Conservation (phyloP, 495 filamentous ascomycete genomes). For the Aspergillus indologenus region DNA sequence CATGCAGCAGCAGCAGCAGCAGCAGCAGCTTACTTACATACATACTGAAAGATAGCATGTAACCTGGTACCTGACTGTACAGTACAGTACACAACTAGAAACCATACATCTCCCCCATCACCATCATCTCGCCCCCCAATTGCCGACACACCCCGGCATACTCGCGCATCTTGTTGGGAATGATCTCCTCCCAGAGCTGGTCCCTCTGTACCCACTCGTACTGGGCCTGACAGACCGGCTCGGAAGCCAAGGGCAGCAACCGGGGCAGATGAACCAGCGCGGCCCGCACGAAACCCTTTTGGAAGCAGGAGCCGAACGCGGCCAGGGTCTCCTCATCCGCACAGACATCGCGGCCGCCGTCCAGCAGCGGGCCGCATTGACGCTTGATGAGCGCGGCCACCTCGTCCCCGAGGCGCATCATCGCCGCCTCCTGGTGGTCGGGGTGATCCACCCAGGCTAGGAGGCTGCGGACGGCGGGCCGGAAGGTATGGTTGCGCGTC, state of each 20-base stretch:
- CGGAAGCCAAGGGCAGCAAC: constrained; percentile 40
- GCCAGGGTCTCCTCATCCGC: constrained; percentile 34
- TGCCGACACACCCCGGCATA: constrained; percentile 40
- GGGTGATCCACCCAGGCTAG: constrained; percentile 33
- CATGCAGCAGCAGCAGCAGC: no score
- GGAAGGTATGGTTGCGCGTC: constrained; percentile 44
- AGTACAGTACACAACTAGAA: constrained; percentile 1
- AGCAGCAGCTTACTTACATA: no score
- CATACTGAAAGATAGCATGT: no score
- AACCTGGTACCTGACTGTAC: no score
- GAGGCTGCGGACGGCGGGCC: constrained; percentile 40
- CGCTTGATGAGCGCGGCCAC: constrained; percentile 40
- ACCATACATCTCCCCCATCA: constrained; percentile 14
- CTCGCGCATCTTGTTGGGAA: constrained; percentile 44
- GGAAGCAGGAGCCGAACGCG: constrained; percentile 45
- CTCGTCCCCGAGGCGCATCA: constrained; percentile 41
- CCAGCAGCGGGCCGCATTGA: constrained; percentile 34
- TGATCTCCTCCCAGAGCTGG: constrained; percentile 39
- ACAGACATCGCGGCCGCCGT: constrained; percentile 37
- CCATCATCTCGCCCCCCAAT: constrained; percentile 19
- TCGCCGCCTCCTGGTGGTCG: constrained; percentile 30
- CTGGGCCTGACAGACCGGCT: constrained; percentile 37
- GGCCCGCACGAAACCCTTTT: constrained; percentile 37
- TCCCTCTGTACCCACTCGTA: constrained; percentile 34
- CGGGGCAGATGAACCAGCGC: constrained; percentile 32